Evolutionary conservation across 2,329 filamentous ascomycete genomes (phyloP), one percentile per base, ranked within the genome.

Genomic region (Fusarium papillatum): DNA sequence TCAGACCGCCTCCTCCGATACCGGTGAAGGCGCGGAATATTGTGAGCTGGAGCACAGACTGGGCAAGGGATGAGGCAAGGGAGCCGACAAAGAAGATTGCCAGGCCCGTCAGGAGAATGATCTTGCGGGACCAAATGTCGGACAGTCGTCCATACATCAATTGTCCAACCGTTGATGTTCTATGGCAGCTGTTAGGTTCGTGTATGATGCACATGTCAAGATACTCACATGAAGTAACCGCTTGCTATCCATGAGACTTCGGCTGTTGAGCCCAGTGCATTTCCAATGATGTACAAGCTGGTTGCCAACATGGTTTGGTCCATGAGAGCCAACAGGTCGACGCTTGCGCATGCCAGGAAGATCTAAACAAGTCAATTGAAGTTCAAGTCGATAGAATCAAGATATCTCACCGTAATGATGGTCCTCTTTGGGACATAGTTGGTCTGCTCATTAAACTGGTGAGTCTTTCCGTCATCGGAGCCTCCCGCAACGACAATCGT

Each of bases 1-100:
- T 92, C 87, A 95, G 91, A 3, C 93, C 93, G 2, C 92, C 93
- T 14, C 93, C 93, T 24, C 93, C 94, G 67, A 95, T 89, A 60
- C 85, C 84, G 10, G 84, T 86, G 34, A 86, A 83, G 36, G 82
- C 83, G 5, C 85, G 84, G 59, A 86, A 86, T 59, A 86, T 64
- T 11, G 83, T 85, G 26, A 87, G 81, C 60, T 88, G 85, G 1
- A 83, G 76, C 4, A 83, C 83, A 5, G 83, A 84, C 46, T 83
- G 80, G 0, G 86, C 80, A 3, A 88, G 79, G 0, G 86, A 87
- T 3, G 85, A 83, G 1, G 85, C 86, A 4, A 88, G 75, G 0
- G 86, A 87, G 1, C 86, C 87, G 16, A 84, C 16, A 68, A 86
- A 86, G 78, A 88, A 87, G 10, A 87, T 82, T 3, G 81, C 82